A percentile compares a stretch with the other conserved stretches of the same genome.
Conservation (phyloP, 2,329 filamentous ascomycete species). For the Aspergillus bombycis region DNA sequence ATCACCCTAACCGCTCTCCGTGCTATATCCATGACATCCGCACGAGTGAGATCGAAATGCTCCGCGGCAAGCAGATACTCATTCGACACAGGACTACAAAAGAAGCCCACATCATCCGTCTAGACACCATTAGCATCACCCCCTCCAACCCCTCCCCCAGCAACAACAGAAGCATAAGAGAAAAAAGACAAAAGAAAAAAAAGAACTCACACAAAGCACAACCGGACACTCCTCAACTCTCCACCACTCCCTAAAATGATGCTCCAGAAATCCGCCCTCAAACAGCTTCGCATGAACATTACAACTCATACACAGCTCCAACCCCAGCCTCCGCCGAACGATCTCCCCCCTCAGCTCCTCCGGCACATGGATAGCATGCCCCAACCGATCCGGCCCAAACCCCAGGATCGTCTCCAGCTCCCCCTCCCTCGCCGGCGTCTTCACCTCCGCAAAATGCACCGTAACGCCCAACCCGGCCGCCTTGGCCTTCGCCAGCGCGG, state of each 20-base stretch:
- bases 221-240: conserved; percentile 61
- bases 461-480: conserved; percentile 64
- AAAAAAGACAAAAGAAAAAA: background rate
- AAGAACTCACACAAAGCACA: conserved; percentile 66
- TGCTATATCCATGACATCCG: conserved; percentile 59
- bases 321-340: conserved; percentile 57
- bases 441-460: conserved; percentile 76
- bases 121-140: conserved; percentile 39
- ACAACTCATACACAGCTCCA: conserved; percentile 79
- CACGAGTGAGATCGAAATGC: conserved; percentile 64
- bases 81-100: conserved; percentile 74
- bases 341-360: conserved; percentile 63
- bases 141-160: background rate
- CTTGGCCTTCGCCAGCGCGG: conserved; percentile 62
- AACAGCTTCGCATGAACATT: conserved; percentile 79
- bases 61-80: conserved; percentile 74
- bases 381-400: conserved; percentile 70
- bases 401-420: conserved; percentile 68
- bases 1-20: conserved; percentile 65
- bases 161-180: background rate
- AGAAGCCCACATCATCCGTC: conserved; percentile 85
- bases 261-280: conserved; percentile 63
- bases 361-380: conserved; percentile 77
- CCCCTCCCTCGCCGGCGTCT: conserved; percentile 56
- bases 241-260: conserved; percentile 77